Base-by-base conservation (phyloP, 306 rosid genomes). In the Rubus parviflorus region DNA sequence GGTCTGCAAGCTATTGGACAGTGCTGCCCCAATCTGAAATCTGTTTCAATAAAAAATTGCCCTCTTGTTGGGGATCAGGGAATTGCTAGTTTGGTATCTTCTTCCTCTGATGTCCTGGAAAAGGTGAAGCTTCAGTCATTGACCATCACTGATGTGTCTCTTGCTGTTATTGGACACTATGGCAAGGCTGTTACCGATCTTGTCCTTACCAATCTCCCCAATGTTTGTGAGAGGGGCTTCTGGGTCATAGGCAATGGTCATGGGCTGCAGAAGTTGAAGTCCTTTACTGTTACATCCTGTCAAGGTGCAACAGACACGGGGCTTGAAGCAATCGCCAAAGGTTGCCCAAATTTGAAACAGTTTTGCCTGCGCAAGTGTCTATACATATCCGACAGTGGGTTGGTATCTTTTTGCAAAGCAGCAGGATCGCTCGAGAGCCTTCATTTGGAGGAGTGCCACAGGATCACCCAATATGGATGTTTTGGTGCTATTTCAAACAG, bases 141-240 rank as follows among this genome's bases (percentile, higher is more conserved):
- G 85, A 80, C 70, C 73, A 81, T 96, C 81, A 85, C 97, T 19
- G 99, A 96, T 82, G 81, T 88, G 73, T 89, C 98, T 77, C 87
- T 96, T 42, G 99, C 99, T 70, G 96, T 88, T 78, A 88, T 96
- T 75, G 99, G 99, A 47, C 92, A 86, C 80, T 96, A 96, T 70
- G 94, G 99, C 25, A 73, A 79, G 85, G 83, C 90, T 15, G 85
- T 93, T 45, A 91, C 90, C 0, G 89, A 93, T 85, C 93, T 93
- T 56, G 86, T 69, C 67, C 93, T 96, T 13, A 68, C 80, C 68
- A 78, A 77, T 83, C 97, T 96, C 40, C 83, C 89, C 14, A 83
- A 85, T 72, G 89, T 91, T 48, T 85, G 84, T 12, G 94, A 91
- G 92, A 89, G 85, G 85, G 99, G 99, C 46, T 92, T 96, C 84